phyloP scores from a whole-genome alignment of 352 stramenopile species.

The Elongisporangium anandrum region DNA sequence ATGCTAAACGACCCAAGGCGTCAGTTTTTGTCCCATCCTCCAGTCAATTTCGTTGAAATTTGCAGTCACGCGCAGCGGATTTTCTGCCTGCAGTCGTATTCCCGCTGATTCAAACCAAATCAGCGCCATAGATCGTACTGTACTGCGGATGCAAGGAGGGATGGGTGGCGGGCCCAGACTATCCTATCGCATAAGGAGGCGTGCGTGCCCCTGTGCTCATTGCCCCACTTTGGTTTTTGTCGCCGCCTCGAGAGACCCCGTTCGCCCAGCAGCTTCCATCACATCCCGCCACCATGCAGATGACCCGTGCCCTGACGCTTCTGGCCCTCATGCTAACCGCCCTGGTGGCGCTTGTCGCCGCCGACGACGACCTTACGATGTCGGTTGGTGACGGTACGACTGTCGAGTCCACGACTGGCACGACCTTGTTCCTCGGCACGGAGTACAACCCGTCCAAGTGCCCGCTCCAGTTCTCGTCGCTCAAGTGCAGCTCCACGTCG shows the following conservation, averaged over 20 bases:
- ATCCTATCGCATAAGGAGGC: not conserved
- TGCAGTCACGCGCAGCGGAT: not conserved
- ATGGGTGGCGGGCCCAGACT: not conserved
- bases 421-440: constrained; percentile 54
- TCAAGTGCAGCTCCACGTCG: constrained; percentile 44
- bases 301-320: constrained; percentile 3
- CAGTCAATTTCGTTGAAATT: not conserved
- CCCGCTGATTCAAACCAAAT: not conserved
- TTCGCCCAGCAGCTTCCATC: not conserved
- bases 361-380: constrained; percentile 36
- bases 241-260: not conserved
- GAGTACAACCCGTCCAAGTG: constrained; percentile 71
- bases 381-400: constrained; percentile 55
- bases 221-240: not conserved
- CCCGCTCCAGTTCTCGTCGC: constrained; percentile 59
- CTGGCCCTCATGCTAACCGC: constrained; percentile 8
- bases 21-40: not conserved
- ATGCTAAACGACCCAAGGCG: not conserved
- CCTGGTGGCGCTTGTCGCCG: constrained; percentile 1
- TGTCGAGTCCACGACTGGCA: constrained; percentile 37
- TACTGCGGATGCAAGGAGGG: not conserved
- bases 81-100: not conserved
- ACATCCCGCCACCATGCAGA: constrained; percentile 6
- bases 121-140: not conserved
- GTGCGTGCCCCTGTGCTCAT: not conserved